These are phyloP conservation scores for Tolypocladium paradoxum DNA, from an alignment of 2,329 filamentous ascomycete genomes.

Conservation along the genomic window DNA sequence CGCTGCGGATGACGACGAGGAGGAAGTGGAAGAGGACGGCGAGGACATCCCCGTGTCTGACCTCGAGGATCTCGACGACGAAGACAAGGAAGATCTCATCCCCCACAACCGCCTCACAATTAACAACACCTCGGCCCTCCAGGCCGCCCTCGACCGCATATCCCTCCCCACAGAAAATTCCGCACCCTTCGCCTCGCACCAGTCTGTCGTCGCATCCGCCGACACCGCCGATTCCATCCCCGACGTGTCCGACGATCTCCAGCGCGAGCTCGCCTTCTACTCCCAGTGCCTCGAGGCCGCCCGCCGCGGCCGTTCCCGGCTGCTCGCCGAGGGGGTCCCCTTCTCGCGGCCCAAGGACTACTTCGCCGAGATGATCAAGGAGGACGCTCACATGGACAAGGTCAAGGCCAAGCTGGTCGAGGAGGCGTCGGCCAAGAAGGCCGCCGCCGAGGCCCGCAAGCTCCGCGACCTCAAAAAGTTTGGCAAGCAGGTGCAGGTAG, in stretches of 20 bases:
- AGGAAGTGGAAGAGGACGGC: conserved; percentile 63
- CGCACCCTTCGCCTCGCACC: conserved; percentile 74
- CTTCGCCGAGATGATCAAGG: conserved; percentile 99
- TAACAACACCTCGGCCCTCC: conserved; percentile 88
- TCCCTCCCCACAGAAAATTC: conserved; percentile 51
- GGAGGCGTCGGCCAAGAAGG: conserved; percentile 86
- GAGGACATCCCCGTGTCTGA: conserved; percentile 87
- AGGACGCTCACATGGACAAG: conserved; percentile 95
- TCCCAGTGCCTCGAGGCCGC: conserved; percentile 76
- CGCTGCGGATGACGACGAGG: conserved; percentile 42
- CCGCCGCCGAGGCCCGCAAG: conserved; percentile 79
- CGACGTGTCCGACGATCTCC: conserved; percentile 84
- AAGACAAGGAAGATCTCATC: conserved; percentile 76
- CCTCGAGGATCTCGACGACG: conserved; percentile 64
- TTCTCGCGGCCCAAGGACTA: conserved; percentile 90
- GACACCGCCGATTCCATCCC: conserved; percentile 57
- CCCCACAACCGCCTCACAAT: conserved; percentile 90
- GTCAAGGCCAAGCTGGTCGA: conserved; percentile 90
- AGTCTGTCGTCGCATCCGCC: conserved; percentile 58
- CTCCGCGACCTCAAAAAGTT: conserved; percentile 97
- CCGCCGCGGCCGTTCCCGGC: conserved; percentile 56
- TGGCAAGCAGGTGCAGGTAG: conserved; percentile 94
- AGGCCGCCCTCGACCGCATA: conserved; percentile 70
- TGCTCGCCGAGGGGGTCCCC: conserved; percentile 72
- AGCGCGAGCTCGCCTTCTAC: conserved; percentile 88